phyloP scores from a whole-genome alignment of 257 asterid genomes.

The Parsonsia alboflavescens region DNA sequence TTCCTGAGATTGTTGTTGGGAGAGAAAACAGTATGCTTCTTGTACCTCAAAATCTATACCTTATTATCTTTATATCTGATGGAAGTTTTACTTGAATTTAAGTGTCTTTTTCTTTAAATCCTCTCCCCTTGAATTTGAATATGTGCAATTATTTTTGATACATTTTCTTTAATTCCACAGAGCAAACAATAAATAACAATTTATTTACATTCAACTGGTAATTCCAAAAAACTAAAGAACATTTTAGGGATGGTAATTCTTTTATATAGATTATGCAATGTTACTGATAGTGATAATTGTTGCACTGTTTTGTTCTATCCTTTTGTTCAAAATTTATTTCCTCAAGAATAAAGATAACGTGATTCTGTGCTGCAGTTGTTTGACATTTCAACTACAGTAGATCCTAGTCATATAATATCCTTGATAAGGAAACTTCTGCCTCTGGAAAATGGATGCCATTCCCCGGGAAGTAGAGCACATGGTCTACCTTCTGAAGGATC shows the following conservation, averaged over 20 bases:
- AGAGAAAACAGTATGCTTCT: neutral
- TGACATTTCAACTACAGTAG: slow-evolving; percentile 73
- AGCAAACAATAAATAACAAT: neutral
- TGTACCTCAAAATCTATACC: neutral
- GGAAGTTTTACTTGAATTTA: neutral
- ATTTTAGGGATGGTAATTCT: too few species aligned
- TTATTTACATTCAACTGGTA: neutral
- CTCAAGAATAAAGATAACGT: slow-evolving; percentile 1
- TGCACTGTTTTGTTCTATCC: neutral
- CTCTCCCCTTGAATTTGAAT: neutral
- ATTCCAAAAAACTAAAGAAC: neutral
- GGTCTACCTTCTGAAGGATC: slow-evolving; percentile 25
- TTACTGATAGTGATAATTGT: too few species aligned
- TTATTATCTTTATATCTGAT: neutral
- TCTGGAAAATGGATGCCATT: slow-evolving; percentile 28
- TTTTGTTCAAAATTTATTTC: neutral
- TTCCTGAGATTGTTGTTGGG: neutral
- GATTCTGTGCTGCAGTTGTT: slow-evolving; percentile 50
- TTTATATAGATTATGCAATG: neutral
- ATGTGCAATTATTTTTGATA: neutral
- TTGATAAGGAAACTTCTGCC: slow-evolving; percentile 89
- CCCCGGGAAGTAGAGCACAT: slow-evolving; percentile 24
- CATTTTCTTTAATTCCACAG: neutral
- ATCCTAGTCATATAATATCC: slow-evolving; percentile 83
- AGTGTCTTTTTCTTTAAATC: neutral